Evolutionary conservation across 345 rosid genomes (phyloP).

Genomic region (Eucalyptus polybractea): DNA sequence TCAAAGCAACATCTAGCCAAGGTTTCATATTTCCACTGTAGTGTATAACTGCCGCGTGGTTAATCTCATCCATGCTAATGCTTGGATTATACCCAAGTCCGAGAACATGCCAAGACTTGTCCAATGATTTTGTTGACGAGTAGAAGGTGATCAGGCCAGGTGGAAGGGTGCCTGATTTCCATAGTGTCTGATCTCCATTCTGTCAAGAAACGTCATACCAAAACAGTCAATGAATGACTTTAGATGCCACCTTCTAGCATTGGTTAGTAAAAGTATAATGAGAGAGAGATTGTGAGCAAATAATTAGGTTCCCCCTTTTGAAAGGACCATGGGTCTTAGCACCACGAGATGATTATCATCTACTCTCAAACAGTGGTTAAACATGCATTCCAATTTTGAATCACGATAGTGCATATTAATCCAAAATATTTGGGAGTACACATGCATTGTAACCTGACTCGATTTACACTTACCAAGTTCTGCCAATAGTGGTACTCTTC

Average conservation of each 20-base stretch:
- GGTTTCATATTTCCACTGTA: conserved; percentile 97
- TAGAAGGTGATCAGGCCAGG: conserved; percentile 87
- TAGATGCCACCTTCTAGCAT: not conserved
- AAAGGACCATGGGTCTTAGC: not conserved
- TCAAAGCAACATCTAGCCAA: conserved; percentile 91
- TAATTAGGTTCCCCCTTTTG: not conserved
- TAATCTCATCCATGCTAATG: conserved; percentile 74
- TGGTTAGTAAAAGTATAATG: not conserved
- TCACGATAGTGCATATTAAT: not conserved
- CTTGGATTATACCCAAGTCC: conserved; percentile 93
- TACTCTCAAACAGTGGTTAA: not conserved
- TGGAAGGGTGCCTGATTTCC: conserved; percentile 66
- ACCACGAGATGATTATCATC: not conserved
- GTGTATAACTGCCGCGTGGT: conserved; percentile 81
- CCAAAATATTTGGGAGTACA: not conserved
- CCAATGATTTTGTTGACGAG: conserved; percentile 71
- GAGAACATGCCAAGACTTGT: conserved; percentile 86
- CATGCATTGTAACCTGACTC: not conserved
- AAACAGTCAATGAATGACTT: not conserved
- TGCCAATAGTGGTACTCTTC: conserved; percentile 17
- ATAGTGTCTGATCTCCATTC: conserved; percentile 66
- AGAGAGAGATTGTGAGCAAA: not conserved
- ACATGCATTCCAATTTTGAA: not conserved
- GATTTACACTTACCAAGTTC: conserved; percentile 3
- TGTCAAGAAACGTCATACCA: conserved; percentile 3